These are phyloP conservation scores for Lentinula guzmanii DNA, from an alignment of 768 basidiomycete species.

Conservation along the genomic window DNA sequence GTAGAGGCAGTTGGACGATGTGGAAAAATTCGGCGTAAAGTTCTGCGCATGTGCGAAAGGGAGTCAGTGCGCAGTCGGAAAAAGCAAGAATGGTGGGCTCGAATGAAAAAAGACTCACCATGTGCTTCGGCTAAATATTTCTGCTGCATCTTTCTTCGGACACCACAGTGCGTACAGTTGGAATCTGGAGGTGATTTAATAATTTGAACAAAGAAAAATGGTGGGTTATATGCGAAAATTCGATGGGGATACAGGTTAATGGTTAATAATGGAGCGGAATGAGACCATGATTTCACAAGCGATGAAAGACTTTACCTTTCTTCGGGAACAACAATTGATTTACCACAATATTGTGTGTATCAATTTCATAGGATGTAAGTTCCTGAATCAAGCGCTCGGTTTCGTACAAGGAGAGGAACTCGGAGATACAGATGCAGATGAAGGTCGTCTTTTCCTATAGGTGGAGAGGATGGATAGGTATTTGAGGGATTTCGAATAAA, in stretches of 20 bases:
- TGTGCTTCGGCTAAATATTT: constrained; percentile 96
- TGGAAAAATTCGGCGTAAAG: constrained; percentile 98
- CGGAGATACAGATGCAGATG: constrained; percentile 97
- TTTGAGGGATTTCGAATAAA: not conserved
- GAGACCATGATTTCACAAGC: too few species aligned
- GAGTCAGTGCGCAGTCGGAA: constrained; percentile 64
- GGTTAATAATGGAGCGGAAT: too few species aligned
- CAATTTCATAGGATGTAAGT: constrained; percentile 89
- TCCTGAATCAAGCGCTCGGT: constrained; percentile 98
- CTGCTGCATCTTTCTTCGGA: constrained; percentile 96
- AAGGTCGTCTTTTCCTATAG: constrained; percentile 95
- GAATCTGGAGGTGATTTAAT: constrained; percentile 47
- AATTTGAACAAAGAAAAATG: not conserved
- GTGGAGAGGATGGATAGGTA: not conserved
- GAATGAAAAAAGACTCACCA: constrained; percentile 32
- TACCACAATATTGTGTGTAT: constrained; percentile 98
- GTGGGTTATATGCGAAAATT: not conserved
- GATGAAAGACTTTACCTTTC: constrained; percentile 48
- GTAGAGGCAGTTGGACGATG: constrained; percentile 85
- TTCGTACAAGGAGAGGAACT: constrained; percentile 97
- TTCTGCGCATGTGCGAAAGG: not conserved
- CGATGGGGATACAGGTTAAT: not conserved
- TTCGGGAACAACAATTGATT: constrained; percentile 96
- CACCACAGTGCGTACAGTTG: constrained; percentile 92
- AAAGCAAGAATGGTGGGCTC: not conserved